Evolutionary conservation across 352 stramenopile species (phyloP).

Genomic region (Aphanomyces invadans): DNA sequence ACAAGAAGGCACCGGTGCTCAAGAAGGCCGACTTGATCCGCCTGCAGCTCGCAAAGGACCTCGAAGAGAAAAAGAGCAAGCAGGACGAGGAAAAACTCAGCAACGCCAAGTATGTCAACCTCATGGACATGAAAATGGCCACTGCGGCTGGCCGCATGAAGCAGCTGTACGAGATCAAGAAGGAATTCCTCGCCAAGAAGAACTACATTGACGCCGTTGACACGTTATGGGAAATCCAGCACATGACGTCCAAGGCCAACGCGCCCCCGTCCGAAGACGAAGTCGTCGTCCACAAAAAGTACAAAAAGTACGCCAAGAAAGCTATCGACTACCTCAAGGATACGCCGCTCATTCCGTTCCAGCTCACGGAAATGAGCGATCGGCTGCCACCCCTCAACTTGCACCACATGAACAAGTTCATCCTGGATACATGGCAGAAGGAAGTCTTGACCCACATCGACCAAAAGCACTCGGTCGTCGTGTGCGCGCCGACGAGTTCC

Average conservation of each 20-base stretch:
- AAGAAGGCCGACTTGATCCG: conserved; percentile 85
- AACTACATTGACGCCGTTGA: conserved; percentile 79
- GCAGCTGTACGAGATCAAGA: conserved; percentile 79
- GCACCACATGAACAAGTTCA: conserved; percentile 89
- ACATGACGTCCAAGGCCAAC: conserved; percentile 52
- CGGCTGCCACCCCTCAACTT: conserved; percentile 79
- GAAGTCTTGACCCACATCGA: conserved; percentile 93
- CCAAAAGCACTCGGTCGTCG: conserved; percentile 92
- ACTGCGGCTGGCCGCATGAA: conserved; percentile 73
- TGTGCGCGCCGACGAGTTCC: conserved; percentile 95
- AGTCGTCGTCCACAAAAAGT: conserved; percentile 76
- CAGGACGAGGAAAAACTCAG: conserved; percentile 83
- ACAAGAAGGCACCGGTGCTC: conserved; percentile 51
- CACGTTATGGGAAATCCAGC: conserved; percentile 81
- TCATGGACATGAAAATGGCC: conserved; percentile 79
- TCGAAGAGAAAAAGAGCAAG: conserved; percentile 80
- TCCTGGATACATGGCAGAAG: conserved; percentile 97
- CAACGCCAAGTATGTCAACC: conserved; percentile 69
- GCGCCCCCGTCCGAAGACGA: conserved; percentile 71
- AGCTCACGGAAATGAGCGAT: conserved; percentile 83
- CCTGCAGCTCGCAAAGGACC: conserved; percentile 81
- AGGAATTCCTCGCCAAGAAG: conserved; percentile 77
- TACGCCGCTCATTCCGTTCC: conserved; percentile 77
- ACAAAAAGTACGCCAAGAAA: conserved; percentile 79
- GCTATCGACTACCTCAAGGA: conserved; percentile 59